phyloP scores from a whole-genome alignment of 805 yeast genomes.

The Barnettozyma californica region DNA sequence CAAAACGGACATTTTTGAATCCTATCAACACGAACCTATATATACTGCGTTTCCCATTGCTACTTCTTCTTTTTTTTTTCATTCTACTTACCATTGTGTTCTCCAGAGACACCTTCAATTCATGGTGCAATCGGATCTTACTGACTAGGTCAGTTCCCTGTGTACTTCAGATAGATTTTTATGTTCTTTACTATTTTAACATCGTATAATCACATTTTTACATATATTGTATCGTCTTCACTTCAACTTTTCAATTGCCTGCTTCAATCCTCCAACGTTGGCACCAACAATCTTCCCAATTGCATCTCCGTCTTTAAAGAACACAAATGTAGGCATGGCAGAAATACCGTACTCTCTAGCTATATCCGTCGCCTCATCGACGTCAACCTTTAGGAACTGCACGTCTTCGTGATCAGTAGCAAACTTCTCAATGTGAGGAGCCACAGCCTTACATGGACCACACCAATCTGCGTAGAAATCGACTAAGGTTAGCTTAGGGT shows the following conservation, averaged over 20 bases:
- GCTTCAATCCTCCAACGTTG: conserved; percentile 29
- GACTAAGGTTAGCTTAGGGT: conserved; percentile 43
- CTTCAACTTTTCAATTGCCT: conserved; percentile 27
- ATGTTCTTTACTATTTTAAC: background rate
- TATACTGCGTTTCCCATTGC: background rate
- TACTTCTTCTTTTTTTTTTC: too few species aligned
- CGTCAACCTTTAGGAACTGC: conserved; percentile 64
- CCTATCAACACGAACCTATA: background rate
- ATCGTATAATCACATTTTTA: background rate
- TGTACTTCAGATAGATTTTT: background rate
- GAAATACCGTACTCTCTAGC: conserved; percentile 56
- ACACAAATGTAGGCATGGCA: conserved; percentile 74
- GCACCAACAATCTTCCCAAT: conserved; percentile 64
- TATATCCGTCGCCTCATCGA: conserved; percentile 55
- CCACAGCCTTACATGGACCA: conserved; percentile 72
- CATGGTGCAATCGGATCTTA: background rate
- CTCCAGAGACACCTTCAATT: background rate
- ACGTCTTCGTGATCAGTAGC: conserved; percentile 39
- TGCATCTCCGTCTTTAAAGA: conserved; percentile 55
- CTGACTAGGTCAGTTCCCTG: background rate
- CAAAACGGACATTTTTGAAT: background rate
- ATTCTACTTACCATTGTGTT: background rate
- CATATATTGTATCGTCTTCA: background rate
- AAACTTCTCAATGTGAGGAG: conserved; percentile 47
- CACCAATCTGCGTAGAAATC: conserved; percentile 76